These are phyloP conservation scores for Fusarium gaditjirri DNA, from an alignment of 2,329 filamentous ascomycete genomes.

Conservation along the genomic window DNA sequence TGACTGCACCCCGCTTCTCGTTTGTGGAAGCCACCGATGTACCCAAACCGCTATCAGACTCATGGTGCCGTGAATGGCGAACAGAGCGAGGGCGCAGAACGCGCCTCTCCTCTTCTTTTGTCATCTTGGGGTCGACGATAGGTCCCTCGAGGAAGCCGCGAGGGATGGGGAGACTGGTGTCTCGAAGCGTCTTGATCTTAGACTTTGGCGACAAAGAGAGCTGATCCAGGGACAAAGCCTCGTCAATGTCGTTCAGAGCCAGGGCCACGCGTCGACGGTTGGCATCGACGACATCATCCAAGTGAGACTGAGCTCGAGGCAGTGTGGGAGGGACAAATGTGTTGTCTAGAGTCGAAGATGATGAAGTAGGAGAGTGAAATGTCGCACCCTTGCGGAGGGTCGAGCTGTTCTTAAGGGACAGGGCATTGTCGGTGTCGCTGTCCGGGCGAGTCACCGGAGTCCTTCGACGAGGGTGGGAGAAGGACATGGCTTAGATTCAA, in stretches of 20 bases:
- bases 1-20: slow-evolving; percentile 59
- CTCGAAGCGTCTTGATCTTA: slow-evolving; percentile 54
- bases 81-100: slow-evolving; percentile 65
- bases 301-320: slow-evolving; percentile 73
- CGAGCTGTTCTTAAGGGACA: slow-evolving; percentile 52
- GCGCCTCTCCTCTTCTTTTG: slow-evolving; percentile 57
- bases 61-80: slow-evolving; percentile 71
- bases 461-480: slow-evolving; percentile 60
- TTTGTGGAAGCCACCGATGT: slow-evolving; percentile 77
- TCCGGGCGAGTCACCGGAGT: slow-evolving; percentile 55
- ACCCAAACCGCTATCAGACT: slow-evolving; percentile 88
- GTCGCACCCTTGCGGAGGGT: slow-evolving; percentile 77
- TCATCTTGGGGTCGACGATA: slow-evolving; percentile 62
- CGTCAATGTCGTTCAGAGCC: slow-evolving; percentile 73
- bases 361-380: slow-evolving; percentile 65
- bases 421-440: slow-evolving; percentile 46
- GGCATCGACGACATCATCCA: slow-evolving; percentile 78
- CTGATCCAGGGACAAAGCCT: slow-evolving; percentile 61
- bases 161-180: slow-evolving; percentile 70
- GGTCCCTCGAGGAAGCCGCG: slow-evolving; percentile 68
- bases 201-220: slow-evolving; percentile 53
- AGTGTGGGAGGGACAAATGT: slow-evolving; percentile 64
- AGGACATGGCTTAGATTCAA: slow-evolving; percentile 59
- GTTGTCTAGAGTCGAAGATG: slow-evolving; percentile 53
- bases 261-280: slow-evolving; percentile 75